These are phyloP conservation scores for Eutrema japonicum DNA, from an alignment of 345 rosid species.

Conservation along the genomic window DNA sequence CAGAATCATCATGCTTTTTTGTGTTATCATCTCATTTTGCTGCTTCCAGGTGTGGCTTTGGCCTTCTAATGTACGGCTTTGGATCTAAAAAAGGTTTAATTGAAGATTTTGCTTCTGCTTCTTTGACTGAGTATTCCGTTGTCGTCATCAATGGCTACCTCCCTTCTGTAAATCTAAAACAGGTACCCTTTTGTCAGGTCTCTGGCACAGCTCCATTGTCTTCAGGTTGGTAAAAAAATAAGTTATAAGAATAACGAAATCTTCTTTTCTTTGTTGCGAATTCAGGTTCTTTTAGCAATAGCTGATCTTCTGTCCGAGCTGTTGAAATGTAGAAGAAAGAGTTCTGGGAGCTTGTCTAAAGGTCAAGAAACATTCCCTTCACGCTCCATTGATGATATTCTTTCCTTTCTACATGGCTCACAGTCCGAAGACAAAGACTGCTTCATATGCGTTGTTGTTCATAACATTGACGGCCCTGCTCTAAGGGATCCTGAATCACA, in stretches of 20 bases:
- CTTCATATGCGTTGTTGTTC: constrained; percentile 69
- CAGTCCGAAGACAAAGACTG: constrained; percentile 55
- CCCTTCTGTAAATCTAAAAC: constrained; percentile 78
- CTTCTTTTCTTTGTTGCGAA: neutral
- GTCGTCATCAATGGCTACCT: constrained; percentile 91
- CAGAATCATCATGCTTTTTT: neutral
- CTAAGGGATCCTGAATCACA: constrained; percentile 82
- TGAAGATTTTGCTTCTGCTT: constrained; percentile 87
- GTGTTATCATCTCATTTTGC: constrained; percentile 18
- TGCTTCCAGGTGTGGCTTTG: constrained; percentile 76
- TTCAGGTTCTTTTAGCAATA: constrained; percentile 64
- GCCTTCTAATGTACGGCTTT: constrained; percentile 90
- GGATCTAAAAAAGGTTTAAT: constrained; percentile 82
- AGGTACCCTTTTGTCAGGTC: constrained; percentile 50
- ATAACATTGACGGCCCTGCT: constrained; percentile 90
- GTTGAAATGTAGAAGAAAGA: constrained; percentile 55
- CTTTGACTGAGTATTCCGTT: constrained; percentile 71
- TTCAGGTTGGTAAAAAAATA: neutral
- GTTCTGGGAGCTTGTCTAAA: constrained; percentile 44
- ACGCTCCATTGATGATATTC: constrained; percentile 72
- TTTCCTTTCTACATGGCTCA: constrained; percentile 59
- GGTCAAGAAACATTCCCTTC: constrained; percentile 65
- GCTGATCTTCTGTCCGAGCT: constrained; percentile 76
- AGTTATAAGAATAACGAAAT: neutral
- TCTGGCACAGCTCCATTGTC: neutral